Conservation (phyloP, 768 basidiomycete genomes). For the Kockovaella imperatae region DNA sequence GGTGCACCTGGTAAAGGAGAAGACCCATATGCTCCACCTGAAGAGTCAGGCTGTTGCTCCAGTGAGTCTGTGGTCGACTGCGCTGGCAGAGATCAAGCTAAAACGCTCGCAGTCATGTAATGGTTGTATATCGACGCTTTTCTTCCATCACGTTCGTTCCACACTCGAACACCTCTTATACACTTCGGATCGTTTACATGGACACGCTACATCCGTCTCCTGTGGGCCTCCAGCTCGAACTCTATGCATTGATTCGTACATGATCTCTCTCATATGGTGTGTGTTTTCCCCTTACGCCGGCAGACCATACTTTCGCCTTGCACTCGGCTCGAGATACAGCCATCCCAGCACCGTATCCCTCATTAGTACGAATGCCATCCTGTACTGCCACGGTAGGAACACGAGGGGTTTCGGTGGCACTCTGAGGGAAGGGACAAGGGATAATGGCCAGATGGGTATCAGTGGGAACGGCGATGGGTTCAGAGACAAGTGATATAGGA, state of each 20-base stretch:
- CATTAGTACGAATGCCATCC: conserved; percentile 14
- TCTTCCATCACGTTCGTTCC: background rate
- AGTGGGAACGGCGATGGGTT: conserved; percentile 23
- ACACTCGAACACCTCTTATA: background rate
- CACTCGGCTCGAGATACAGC: conserved; percentile 27
- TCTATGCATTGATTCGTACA: background rate
- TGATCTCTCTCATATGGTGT: background rate
- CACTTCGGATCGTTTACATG: background rate
- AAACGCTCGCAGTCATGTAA: background rate
- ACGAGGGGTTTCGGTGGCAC: conserved; percentile 23
- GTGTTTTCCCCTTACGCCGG: conserved; percentile 1
- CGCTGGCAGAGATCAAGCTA: too few species aligned
- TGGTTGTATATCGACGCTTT: background rate
- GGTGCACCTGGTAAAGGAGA: conserved; percentile 84
- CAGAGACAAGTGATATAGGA: conserved; percentile 27
- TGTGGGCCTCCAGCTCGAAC: background rate
- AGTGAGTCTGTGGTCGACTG: conserved; percentile 12
- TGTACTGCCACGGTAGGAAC: conserved; percentile 26
- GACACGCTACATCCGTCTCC: too few species aligned
- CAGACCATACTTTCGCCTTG: conserved; percentile 35
- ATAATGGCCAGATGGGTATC: conserved; percentile 34
- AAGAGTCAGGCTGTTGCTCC: conserved; percentile 46
- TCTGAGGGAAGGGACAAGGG: conserved; percentile 10
- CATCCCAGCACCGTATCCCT: conserved; percentile 28
- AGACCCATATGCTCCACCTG: conserved; percentile 80